Conservation (phyloP, 2,329 filamentous ascomycete genomes). For the Alternaria ventricosa region DNA sequence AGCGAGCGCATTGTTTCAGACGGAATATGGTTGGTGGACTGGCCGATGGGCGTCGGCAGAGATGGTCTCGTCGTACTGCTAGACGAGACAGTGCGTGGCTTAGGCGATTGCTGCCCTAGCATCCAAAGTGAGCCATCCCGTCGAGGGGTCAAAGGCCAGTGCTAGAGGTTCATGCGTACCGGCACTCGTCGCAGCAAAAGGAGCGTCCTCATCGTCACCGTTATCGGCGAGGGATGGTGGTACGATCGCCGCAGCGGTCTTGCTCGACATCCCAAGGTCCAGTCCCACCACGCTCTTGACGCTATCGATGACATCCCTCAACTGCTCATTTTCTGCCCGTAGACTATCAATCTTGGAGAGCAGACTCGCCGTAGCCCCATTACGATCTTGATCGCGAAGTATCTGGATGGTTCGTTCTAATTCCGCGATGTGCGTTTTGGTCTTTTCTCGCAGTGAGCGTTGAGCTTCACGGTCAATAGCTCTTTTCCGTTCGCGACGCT, state of each 20-base stretch:
- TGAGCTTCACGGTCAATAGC: slow-evolving; percentile 48
- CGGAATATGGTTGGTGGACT: slow-evolving; percentile 18
- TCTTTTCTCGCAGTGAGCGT: slow-evolving; percentile 45
- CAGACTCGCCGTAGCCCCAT: slow-evolving; percentile 40
- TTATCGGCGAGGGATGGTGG: slow-evolving; percentile 5
- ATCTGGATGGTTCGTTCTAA: slow-evolving; percentile 46
- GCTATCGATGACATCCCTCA: slow-evolving; percentile 43
- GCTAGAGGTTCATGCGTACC: slow-evolving; percentile 30
- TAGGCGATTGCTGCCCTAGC: slow-evolving; percentile 35
- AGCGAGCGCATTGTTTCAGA: slow-evolving; percentile 15
- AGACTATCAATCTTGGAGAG: slow-evolving; percentile 41
- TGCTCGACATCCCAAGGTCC: slow-evolving; percentile 25
- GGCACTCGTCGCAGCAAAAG: slow-evolving; percentile 28
- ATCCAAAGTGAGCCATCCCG: slow-evolving; percentile 30
- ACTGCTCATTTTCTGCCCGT: slow-evolving; percentile 43
- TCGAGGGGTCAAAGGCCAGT: slow-evolving; percentile 12
- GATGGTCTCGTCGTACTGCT: slow-evolving; percentile 21
- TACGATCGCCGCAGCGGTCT: background rate
- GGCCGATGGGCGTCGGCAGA: slow-evolving; percentile 14
- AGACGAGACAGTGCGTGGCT: slow-evolving; percentile 23
- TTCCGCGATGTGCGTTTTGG: slow-evolving; percentile 47
- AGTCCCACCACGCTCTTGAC: slow-evolving; percentile 41
- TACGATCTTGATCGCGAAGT: slow-evolving; percentile 41
- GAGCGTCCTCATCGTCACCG: slow-evolving; percentile 12
- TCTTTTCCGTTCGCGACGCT: slow-evolving; percentile 43